These are phyloP conservation scores for Kluyveromyces siamensis DNA, from an alignment of 805 yeast species.

Conservation along the genomic window DNA sequence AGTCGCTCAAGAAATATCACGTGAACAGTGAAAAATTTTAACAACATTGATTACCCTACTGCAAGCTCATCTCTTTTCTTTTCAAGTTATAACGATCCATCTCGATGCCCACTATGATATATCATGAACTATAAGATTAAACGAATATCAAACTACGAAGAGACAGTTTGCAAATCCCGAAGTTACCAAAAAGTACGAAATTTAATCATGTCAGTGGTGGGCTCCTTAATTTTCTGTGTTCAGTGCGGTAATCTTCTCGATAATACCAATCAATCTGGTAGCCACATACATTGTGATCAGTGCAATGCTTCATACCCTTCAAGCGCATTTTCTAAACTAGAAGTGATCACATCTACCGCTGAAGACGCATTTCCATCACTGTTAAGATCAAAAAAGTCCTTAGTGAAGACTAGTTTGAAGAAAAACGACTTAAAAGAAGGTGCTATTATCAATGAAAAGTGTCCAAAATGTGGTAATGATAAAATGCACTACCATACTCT, in stretches of 20 bases:
- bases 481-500: slow-evolving; percentile 97
- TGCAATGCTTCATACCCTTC: slow-evolving; percentile 33
- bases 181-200: neutral
- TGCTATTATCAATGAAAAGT: slow-evolving; percentile 92
- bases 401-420: slow-evolving; percentile 77
- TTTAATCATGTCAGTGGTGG: slow-evolving; percentile 77
- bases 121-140: no score
- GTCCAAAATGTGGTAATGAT: slow-evolving; percentile 98
- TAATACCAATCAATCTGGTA: slow-evolving; percentile 37
- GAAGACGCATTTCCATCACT: slow-evolving; percentile 92
- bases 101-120: no score
- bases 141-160: no score
- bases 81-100: no score
- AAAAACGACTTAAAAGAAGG: slow-evolving; percentile 83
- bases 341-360: slow-evolving; percentile 80
- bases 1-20: no score
- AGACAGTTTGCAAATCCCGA: no score
- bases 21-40: no score
- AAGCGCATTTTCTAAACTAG: slow-evolving; percentile 57
- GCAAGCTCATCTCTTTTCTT: no score
- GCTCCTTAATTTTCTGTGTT: slow-evolving; percentile 86
- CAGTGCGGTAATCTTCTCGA: slow-evolving; percentile 89
- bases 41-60: no score
- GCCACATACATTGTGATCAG: slow-evolving; percentile 47
- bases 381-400: slow-evolving; percentile 71